A percentile compares a stretch with the other conserved stretches of the same genome.
These are phyloP conservation scores for Crithidia expoeki DNA, from an alignment of 208 protist genomes.

Conservation along the genomic window DNA sequence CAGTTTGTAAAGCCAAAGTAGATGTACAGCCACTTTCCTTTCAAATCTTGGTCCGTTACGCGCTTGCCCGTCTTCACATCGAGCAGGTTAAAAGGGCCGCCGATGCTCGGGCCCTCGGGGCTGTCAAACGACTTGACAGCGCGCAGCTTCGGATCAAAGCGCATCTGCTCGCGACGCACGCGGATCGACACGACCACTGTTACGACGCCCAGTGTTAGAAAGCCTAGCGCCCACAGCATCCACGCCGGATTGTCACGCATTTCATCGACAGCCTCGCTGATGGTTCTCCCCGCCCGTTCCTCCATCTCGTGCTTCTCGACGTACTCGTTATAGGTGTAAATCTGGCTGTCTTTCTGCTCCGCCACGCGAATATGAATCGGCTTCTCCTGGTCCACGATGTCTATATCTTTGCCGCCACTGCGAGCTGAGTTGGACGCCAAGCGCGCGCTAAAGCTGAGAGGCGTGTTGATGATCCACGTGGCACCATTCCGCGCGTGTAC, in stretches of 20 bases:
- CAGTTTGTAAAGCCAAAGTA: constrained; percentile 98
- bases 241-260: constrained; percentile 77
- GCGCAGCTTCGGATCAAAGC: constrained; percentile 78
- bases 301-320: constrained; percentile 71
- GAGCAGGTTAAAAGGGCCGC: constrained; percentile 68
- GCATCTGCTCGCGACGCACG: constrained; percentile 75
- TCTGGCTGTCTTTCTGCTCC: constrained; percentile 74
- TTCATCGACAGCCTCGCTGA: constrained; percentile 62
- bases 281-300: constrained; percentile 39
- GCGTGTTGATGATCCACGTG: neutral
- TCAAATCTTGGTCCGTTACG: constrained; percentile 75
- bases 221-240: constrained; percentile 76
- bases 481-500: neutral
- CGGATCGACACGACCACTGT: constrained; percentile 81
- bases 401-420: constrained; percentile 71
- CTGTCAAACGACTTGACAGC: constrained; percentile 77
- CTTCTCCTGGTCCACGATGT: constrained; percentile 69
- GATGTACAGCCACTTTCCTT: constrained; percentile 93
- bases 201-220: constrained; percentile 52
- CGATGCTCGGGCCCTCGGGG: constrained; percentile 73
- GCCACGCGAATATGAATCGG: constrained; percentile 74
- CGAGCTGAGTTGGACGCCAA: constrained; percentile 39
- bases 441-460: constrained; percentile 9
- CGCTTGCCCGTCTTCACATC: constrained; percentile 67
- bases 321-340: constrained; percentile 85